phyloP scores from a whole-genome alignment of 2,329 filamentous ascomycete genomes.

The Hirsutella minnesotensis region DNA sequence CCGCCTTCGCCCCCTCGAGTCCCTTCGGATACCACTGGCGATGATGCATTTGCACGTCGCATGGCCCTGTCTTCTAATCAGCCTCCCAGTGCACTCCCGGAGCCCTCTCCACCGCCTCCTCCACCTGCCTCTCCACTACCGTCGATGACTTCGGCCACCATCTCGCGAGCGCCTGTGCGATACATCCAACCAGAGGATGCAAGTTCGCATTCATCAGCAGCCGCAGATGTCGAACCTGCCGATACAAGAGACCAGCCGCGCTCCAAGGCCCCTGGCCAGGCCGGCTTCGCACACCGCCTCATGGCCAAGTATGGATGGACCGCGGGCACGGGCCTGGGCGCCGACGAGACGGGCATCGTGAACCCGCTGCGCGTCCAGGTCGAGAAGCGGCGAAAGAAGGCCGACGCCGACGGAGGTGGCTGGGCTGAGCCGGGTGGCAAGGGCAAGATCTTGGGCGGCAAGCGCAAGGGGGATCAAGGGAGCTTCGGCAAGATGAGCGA shows the following conservation, averaged over 20 bases:
- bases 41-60: constrained; percentile 57
- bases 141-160: constrained; percentile 41
- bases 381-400: constrained; percentile 72
- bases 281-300: constrained; percentile 74
- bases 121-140: constrained; percentile 17
- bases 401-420: constrained; percentile 68
- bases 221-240: constrained; percentile 23
- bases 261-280: constrained; percentile 63
- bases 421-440: constrained; percentile 58
- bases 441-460: constrained; percentile 73
- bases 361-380: constrained; percentile 73
- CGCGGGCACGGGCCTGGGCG: constrained; percentile 77
- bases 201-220: constrained; percentile 31
- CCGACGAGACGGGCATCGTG: constrained; percentile 68
- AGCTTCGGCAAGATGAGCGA: constrained; percentile 66
- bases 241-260: constrained; percentile 29
- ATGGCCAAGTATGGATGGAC: constrained; percentile 94
- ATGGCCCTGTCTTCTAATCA: constrained; percentile 38
- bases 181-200: constrained; percentile 35
- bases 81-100: no score
- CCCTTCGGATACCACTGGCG: constrained; percentile 45
- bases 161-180: constrained; percentile 67
- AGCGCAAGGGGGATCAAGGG: constrained; percentile 33
- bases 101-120: constrained; percentile 8
- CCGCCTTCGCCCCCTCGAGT: constrained; percentile 34